phyloP scores from a whole-genome alignment of 1,284 basidiomycete species.

The Sporisorium sorghi region DNA sequence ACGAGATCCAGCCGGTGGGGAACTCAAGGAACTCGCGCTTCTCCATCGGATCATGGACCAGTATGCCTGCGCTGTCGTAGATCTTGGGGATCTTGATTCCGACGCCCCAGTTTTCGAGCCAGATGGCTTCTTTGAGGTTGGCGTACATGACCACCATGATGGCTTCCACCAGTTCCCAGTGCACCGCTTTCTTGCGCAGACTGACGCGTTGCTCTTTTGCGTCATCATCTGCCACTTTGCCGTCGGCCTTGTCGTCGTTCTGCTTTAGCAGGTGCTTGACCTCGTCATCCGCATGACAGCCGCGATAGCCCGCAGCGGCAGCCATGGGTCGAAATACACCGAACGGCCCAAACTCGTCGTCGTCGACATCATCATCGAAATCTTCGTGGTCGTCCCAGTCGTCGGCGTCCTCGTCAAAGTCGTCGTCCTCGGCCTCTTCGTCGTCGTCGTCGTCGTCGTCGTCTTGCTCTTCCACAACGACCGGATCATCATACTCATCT shows the following conservation, averaged over 20 bases:
- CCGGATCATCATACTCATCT: not conserved
- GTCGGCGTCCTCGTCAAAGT: conserved; percentile 40
- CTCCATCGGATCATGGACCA: conserved; percentile 41
- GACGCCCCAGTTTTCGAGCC: conserved; percentile 52
- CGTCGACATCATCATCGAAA: conserved; percentile 25
- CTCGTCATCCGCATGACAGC: conserved; percentile 31
- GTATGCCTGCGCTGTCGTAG: conserved; percentile 21
- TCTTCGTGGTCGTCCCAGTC: conserved; percentile 22
- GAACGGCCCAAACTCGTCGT: conserved; percentile 22
- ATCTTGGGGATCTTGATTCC: conserved; percentile 52
- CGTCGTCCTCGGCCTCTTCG: conserved; percentile 28
- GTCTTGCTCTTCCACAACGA: not conserved
- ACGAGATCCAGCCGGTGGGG: conserved; percentile 41
- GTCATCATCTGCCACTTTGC: not conserved
- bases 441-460: conserved; percentile 11
- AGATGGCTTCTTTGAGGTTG: conserved; percentile 54
- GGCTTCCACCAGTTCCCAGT: conserved; percentile 55
- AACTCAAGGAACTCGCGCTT: conserved; percentile 36
- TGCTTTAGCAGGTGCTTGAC: conserved; percentile 22
- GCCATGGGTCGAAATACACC: conserved; percentile 26
- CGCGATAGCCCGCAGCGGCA: conserved; percentile 22
- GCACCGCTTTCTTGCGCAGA: conserved; percentile 40
- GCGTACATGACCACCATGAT: conserved; percentile 60
- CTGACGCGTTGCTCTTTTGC: conserved; percentile 6
- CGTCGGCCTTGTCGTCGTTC: not conserved